Evolutionary conservation across 2,329 filamentous ascomycete genomes (phyloP).

Genomic region (Phialocephala sp.): DNA sequence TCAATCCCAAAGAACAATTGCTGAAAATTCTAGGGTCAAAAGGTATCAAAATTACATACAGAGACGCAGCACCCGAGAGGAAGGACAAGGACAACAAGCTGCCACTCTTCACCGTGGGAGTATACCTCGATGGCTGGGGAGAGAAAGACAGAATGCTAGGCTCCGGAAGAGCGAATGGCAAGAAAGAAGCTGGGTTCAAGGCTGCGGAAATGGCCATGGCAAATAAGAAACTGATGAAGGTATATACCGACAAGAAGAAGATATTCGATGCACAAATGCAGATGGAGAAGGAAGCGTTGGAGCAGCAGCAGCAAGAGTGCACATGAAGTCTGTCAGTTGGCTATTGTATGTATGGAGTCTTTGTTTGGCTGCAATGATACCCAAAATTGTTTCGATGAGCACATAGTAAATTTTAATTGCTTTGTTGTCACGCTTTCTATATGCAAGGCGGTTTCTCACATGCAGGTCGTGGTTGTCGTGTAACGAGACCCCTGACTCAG

Average conservation of each 20-base stretch:
- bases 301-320: conserved; percentile 17
- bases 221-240: conserved; percentile 65
- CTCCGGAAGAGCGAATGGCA: conserved; percentile 66
- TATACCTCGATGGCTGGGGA: conserved; percentile 72
- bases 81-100: conserved; percentile 60
- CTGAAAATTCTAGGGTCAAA: conserved; percentile 54
- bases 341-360: not conserved
- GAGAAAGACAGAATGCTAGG: conserved; percentile 67
- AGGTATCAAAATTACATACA: conserved; percentile 66
- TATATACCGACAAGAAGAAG: conserved; percentile 53
- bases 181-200: conserved; percentile 71
- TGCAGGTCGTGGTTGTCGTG: conserved; percentile 2
- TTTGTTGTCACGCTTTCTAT: too few species aligned
- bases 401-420: too few species aligned
- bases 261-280: conserved; percentile 48
- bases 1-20: conserved; percentile 59
- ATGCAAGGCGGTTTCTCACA: conserved; percentile 1
- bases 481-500: conserved; percentile 11
- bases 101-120: conserved; percentile 65
- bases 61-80: conserved; percentile 57
- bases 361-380: not conserved
- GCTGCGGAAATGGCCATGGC: conserved; percentile 68
- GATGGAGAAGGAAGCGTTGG: conserved; percentile 35
- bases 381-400: not conserved
- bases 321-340: conserved; percentile 1